Conservation (phyloP, 495 filamentous ascomycete species). For the Neurospora sp. region DNA sequence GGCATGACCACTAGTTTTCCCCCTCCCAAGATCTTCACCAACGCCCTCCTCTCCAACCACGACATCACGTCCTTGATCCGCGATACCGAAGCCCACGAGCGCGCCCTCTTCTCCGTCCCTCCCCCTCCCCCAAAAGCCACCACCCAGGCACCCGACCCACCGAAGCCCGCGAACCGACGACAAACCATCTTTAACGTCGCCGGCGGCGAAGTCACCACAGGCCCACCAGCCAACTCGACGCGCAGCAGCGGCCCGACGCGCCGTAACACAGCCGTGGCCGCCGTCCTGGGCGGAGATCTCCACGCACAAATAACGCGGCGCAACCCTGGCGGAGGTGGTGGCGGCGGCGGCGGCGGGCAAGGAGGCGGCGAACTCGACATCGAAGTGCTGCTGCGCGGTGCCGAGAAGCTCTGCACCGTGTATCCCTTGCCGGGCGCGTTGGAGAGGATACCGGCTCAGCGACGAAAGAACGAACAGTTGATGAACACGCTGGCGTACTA, state of each 20-base stretch:
- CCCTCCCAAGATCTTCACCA: slow-evolving; percentile 89
- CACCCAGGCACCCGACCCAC: slow-evolving; percentile 20
- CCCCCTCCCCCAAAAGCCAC: slow-evolving; percentile 44
- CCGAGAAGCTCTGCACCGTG: slow-evolving; percentile 80
- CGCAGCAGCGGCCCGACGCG: slow-evolving; percentile 29
- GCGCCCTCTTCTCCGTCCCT: slow-evolving; percentile 86
- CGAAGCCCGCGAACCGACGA: slow-evolving; percentile 29
- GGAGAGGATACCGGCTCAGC: slow-evolving; percentile 63
- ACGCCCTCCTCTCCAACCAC: slow-evolving; percentile 73
- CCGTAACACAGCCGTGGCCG: slow-evolving; percentile 78
- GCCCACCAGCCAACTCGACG: slow-evolving; percentile 24
- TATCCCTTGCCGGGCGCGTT: slow-evolving; percentile 80
- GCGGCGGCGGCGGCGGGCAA: slow-evolving; percentile 11
- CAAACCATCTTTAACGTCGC: slow-evolving; percentile 49
- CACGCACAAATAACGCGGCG: slow-evolving; percentile 67
- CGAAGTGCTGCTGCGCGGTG: slow-evolving; percentile 73
- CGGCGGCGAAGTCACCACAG: slow-evolving; percentile 44
- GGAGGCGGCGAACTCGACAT: slow-evolving; percentile 68
- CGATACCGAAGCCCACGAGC: slow-evolving; percentile 91
- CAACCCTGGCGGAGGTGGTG: slow-evolving; percentile 3
- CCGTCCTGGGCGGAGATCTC: slow-evolving; percentile 78
- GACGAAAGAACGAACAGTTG: slow-evolving; percentile 61
- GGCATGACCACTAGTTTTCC: slow-evolving; percentile 53
- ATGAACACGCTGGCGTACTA: slow-evolving; percentile 66
- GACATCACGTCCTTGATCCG: slow-evolving; percentile 93